Evolutionary conservation across 108 stramenopile species (phyloP).

Genomic region (Fistulifera pelliculosa): DNA sequence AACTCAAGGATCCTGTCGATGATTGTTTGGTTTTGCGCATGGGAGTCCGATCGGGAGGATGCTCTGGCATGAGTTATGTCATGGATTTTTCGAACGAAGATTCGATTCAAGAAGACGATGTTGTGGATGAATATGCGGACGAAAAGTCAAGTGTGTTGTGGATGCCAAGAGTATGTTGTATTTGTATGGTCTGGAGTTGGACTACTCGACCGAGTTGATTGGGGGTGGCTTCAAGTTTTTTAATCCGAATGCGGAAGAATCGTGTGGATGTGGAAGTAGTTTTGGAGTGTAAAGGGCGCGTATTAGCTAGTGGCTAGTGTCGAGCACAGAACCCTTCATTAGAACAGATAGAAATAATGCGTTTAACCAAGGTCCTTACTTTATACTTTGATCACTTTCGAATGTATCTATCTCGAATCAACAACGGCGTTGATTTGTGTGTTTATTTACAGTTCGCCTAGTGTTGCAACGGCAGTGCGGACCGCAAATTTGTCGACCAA

Average conservation of each 20-base stretch:
- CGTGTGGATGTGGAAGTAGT: conserved; percentile 90
- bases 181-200: conserved; percentile 91
- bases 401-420: too few species aligned
- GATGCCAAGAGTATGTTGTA: conserved; percentile 91
- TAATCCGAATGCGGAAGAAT: conserved; percentile 96
- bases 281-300: conserved; percentile 72
- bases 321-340: too few species aligned
- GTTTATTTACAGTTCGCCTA: too few species aligned
- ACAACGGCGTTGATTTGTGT: too few species aligned
- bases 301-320: too few species aligned
- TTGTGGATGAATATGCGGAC: conserved; percentile 50
- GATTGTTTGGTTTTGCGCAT: conserved; percentile 67
- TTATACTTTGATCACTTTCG: too few species aligned
- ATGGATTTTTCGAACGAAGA: conserved; percentile 86
- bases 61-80: conserved; percentile 88
- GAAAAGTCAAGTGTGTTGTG: conserved; percentile 85
- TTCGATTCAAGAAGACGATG: conserved; percentile 78
- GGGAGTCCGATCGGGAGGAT: conserved; percentile 95
- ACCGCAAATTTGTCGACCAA: conserved; percentile 49
- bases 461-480: too few species aligned
- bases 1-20: conserved; percentile 13
- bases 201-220: conserved; percentile 91
- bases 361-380: too few species aligned
- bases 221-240: conserved; percentile 93
- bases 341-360: too few species aligned